These are phyloP conservation scores for Oxalis stricta DNA, from an alignment of 441 rosid species.

Conservation along the genomic window DNA sequence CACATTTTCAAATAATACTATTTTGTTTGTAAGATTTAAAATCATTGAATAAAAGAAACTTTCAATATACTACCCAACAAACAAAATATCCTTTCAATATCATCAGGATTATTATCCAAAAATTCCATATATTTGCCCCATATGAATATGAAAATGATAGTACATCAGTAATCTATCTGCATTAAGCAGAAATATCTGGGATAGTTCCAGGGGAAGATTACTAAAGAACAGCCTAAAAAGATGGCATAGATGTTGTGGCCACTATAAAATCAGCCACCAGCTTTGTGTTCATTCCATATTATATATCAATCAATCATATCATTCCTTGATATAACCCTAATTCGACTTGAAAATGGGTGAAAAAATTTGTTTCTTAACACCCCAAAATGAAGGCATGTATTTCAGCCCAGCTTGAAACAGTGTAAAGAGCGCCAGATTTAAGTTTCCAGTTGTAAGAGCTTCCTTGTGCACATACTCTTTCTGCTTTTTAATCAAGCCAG, in stretches of 20 bases:
- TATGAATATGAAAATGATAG: too few species aligned
- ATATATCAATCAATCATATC: slow-evolving; percentile 18
- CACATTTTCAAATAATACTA: too few species aligned
- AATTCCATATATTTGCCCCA: too few species aligned
- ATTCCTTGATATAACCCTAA: slow-evolving; percentile 17
- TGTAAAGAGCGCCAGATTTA: slow-evolving; percentile 59
- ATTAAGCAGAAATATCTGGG: too few species aligned
- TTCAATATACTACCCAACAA: too few species aligned
- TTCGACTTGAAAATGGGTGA: slow-evolving; percentile 7
- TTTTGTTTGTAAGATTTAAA: too few species aligned
- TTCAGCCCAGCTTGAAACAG: slow-evolving; percentile 84
- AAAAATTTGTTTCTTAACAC: slow-evolving; percentile 36
- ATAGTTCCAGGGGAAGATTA: too few species aligned
- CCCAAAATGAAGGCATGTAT: slow-evolving; percentile 85
- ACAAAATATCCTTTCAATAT: too few species aligned
- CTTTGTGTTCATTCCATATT: slow-evolving; percentile 20
- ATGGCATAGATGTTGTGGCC: slow-evolving; percentile 21
- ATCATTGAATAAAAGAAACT: too few species aligned
- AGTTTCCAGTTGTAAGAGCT: slow-evolving; percentile 47
- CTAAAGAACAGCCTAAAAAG: slow-evolving; percentile 7
- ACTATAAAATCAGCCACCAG: slow-evolving; percentile 36
- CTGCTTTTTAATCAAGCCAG: slow-evolving; percentile 65
- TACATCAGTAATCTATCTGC: too few species aligned
- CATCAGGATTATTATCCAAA: too few species aligned
- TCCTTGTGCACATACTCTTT: slow-evolving; percentile 30